Base-by-base conservation (phyloP, 1,284 basidiomycete genomes). In the Coniferiporia weirii region DNA sequence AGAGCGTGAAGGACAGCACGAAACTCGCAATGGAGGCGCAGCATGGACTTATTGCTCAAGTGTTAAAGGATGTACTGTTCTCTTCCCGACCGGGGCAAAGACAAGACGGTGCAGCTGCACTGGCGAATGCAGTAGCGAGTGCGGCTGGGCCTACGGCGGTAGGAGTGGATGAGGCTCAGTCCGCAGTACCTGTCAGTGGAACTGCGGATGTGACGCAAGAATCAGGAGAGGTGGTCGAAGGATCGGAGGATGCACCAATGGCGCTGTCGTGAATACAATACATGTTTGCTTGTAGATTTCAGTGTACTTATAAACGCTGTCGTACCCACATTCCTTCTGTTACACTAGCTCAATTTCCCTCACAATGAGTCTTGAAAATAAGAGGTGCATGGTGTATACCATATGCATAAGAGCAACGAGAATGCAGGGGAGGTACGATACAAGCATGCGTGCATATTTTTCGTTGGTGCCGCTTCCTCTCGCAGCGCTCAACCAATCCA, bases 21-120 rank as follows among this genome's bases (percentile, higher is more conserved):
- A 93, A 91, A 67, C 89, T 97, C 56, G 85, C 93, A 0, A 80
- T 85, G 8, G 94, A 98, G 69, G 91, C 90, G 0, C 91, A 95
- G 66, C 94, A 97, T 66, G 95, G 93, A 0, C 81, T 97, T 59
- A 90, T 95, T 61, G 79, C 92, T 0, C 93, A 95, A 71, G 84
- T 94, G 3, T 78, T 97, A 67, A 97, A 98, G 71, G 89, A 95
- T 64, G 80, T 91, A 43, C 82, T 92, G 35, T 92, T 92, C 69
- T 91, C 88, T 6, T 46, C 54, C 72, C 70, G 61, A 67, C 38
- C 62, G 63, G 64, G 57, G 4, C 45, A 46, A 48, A 36, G 38
- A 6, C 17, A 34, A 34, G 43, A 32, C n/a, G 55, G 47, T 43
- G 40, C 40, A 13, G 40, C 40, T 43, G 40, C 40, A n/a, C 12